phyloP scores from a whole-genome alignment of 768 basidiomycete species.

The Collybiopsis luxurians region DNA sequence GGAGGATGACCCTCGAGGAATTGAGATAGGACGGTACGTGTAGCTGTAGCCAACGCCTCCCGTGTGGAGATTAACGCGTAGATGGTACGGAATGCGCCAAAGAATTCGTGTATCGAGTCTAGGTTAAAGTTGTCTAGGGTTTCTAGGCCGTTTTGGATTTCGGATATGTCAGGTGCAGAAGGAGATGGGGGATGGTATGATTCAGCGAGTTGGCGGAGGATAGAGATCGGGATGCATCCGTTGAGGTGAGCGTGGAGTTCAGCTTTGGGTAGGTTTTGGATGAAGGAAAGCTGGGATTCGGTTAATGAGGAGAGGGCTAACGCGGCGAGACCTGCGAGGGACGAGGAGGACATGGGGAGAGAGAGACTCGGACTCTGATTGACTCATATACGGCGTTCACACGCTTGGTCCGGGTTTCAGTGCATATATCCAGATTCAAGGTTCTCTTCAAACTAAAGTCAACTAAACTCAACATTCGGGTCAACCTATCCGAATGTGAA shows the following conservation, averaged over 20 bases:
- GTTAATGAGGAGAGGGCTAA: conserved; percentile 54
- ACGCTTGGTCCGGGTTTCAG: too few species aligned
- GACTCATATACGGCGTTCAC: too few species aligned
- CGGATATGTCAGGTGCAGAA: conserved; percentile 10
- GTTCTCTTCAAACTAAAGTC: too few species aligned
- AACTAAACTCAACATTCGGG: too few species aligned
- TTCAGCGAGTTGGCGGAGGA: conserved; percentile 60
- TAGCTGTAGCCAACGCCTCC: conserved; percentile 47
- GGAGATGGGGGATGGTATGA: conserved; percentile 25
- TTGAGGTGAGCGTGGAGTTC: conserved; percentile 87
- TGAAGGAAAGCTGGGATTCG: conserved; percentile 50
- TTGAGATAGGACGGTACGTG: conserved; percentile 59
- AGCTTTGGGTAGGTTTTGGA: conserved; percentile 69
- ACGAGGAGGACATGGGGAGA: background rate
- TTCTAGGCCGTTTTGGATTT: conserved; percentile 27
- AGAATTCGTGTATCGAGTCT: conserved; percentile 67
- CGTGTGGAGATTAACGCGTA: conserved; percentile 73
- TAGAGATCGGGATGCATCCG: conserved; percentile 71
- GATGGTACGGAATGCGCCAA: conserved; percentile 72
- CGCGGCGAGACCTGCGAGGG: conserved; percentile 32
- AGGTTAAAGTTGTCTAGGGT: conserved; percentile 45
- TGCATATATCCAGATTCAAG: too few species aligned
- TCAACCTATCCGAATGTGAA: too few species aligned
- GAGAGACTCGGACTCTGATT: too few species aligned
- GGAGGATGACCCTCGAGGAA: conserved; percentile 52